A percentile compares a stretch with the other conserved stretches of the same genome.
Conservation (phyloP, 2,329 filamentous ascomycete species). For the Chalaropsis thielavioides region DNA sequence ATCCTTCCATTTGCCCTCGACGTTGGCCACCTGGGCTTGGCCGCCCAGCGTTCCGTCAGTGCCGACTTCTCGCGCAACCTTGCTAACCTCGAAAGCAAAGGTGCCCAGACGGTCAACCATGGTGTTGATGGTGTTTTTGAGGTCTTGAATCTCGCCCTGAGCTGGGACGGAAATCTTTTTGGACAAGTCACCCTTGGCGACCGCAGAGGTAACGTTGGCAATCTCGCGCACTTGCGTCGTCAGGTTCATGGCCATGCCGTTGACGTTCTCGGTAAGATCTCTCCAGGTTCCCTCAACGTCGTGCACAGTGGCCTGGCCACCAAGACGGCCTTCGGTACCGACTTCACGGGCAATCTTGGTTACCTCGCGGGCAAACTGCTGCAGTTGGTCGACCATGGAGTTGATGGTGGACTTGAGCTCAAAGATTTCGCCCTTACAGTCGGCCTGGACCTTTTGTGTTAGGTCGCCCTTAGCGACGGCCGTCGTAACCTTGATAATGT, state of each 20-base stretch:
- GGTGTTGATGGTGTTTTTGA: slow-evolving; percentile 96
- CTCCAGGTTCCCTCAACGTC: slow-evolving; percentile 97
- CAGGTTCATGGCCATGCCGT: slow-evolving; percentile 96
- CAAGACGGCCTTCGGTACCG: slow-evolving; percentile 85
- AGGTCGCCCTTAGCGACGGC: slow-evolving; percentile 72
- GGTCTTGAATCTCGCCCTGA: slow-evolving; percentile 80
- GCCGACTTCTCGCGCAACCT: slow-evolving; percentile 87
- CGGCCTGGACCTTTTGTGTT: slow-evolving; percentile 90
- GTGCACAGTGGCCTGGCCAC: slow-evolving; percentile 88
- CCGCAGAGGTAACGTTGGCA: slow-evolving; percentile 87
- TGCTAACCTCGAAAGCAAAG: slow-evolving; percentile 92
- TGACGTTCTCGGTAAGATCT: slow-evolving; percentile 88
- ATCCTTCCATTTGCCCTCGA: slow-evolving; percentile 97
- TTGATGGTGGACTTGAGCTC: slow-evolving; percentile 98
- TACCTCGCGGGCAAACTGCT: slow-evolving; percentile 92
- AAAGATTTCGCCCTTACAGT: slow-evolving; percentile 79
- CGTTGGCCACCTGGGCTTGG: slow-evolving; percentile 84
- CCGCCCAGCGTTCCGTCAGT: slow-evolving; percentile 90
- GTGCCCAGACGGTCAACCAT: slow-evolving; percentile 97
- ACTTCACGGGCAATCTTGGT: slow-evolving; percentile 93
- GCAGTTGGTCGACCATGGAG: slow-evolving; percentile 95
- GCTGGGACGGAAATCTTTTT: slow-evolving; percentile 94
- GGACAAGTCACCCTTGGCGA: slow-evolving; percentile 84
- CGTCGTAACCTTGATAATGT: slow-evolving; percentile 74
- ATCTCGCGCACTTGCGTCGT: slow-evolving; percentile 97